These are phyloP conservation scores for Geosmithia putterillii DNA, from an alignment of 2,329 filamentous ascomycete species.

Conservation along the genomic window DNA sequence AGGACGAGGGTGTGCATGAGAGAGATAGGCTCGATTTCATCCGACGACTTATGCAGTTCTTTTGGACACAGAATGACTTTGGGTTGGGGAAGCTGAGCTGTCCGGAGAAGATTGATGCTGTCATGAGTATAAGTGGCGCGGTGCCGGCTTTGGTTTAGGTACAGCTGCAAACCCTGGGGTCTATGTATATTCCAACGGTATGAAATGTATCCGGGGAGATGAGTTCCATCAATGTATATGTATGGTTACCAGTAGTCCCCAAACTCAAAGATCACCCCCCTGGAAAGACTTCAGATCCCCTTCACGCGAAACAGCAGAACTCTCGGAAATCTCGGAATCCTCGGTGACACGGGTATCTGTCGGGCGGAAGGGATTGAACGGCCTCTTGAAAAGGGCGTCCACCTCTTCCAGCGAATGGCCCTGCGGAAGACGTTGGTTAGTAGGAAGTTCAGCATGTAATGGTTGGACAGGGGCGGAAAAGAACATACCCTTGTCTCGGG, in stretches of 20 bases:
- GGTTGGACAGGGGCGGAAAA: background rate
- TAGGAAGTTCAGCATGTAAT: no score
- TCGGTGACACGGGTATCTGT: no score
- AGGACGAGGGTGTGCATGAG: slow-evolving; percentile 6
- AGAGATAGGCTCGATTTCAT: slow-evolving; percentile 10
- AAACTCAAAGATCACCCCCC: no score
- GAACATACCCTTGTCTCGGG: slow-evolving; percentile 1
- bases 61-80: slow-evolving; percentile 23
- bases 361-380: background rate
- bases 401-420: background rate
- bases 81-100: slow-evolving; percentile 6
- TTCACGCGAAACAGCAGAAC: no score
- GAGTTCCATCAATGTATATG: no score
- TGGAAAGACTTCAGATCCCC: no score
- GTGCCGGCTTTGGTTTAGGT: slow-evolving; percentile 13
- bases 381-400: background rate
- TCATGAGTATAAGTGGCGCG: slow-evolving; percentile 7
- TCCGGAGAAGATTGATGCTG: slow-evolving; percentile 3
- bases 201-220: no score
- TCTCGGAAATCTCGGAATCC: no score
- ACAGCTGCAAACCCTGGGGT: no score
- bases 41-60: slow-evolving; percentile 10
- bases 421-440: background rate
- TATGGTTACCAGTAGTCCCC: no score
- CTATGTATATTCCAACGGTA: no score